phyloP scores from a whole-genome alignment of 306 rosid genomes.

The Fragaria nilgerrensis region DNA sequence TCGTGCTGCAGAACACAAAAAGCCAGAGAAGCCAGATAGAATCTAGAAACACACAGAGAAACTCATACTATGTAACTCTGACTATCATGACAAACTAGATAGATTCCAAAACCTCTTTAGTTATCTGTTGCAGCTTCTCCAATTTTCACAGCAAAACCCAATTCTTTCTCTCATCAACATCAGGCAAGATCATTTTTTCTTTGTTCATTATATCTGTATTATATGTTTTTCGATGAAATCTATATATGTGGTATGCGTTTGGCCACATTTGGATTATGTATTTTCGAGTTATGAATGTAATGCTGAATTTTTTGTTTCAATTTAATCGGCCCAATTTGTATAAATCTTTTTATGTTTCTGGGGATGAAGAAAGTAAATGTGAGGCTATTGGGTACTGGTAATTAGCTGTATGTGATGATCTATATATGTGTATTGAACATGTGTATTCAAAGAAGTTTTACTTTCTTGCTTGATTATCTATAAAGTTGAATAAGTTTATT shows the following conservation, averaged over 20 bases:
- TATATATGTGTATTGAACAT: too few species aligned
- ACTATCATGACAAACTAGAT: not conserved
- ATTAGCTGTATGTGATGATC: too few species aligned
- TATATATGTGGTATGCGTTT: not conserved
- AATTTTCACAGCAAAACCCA: not conserved
- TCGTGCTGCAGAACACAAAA: not conserved
- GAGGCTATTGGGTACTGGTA: too few species aligned
- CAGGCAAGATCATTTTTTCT: constrained; percentile 30
- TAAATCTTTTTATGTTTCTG: not conserved
- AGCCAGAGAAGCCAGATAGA: not conserved
- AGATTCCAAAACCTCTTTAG: not conserved
- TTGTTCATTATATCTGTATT: not conserved
- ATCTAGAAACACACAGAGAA: too few species aligned
- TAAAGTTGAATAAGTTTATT: too few species aligned
- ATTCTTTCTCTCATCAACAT: constrained; percentile 26
- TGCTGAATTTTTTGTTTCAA: not conserved
- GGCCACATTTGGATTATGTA: not conserved
- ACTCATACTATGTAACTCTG: not conserved
- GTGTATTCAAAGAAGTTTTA: too few species aligned
- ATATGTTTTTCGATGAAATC: not conserved
- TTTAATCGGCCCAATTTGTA: not conserved
- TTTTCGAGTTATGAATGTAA: constrained; percentile 5
- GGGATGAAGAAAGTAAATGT: not conserved
- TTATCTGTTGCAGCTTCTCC: not conserved
- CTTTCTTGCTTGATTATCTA: too few species aligned